phyloP scores from a whole-genome alignment of 2,329 filamentous ascomycete genomes.

The Dryadomyces sulphureus region DNA sequence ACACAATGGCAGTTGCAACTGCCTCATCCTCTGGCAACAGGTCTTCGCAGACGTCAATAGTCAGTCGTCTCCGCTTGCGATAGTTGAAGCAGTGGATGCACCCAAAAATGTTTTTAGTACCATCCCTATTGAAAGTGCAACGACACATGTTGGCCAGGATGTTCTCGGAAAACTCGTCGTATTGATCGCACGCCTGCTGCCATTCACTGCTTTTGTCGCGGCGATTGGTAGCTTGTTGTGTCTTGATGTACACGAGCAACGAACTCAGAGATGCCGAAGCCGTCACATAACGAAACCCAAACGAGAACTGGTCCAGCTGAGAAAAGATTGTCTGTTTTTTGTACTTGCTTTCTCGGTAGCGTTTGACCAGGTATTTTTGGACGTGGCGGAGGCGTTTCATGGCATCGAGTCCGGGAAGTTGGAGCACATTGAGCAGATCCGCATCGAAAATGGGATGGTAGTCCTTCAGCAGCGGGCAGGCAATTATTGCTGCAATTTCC shows the following conservation, averaged over 20 bases:
- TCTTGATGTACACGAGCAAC: no score
- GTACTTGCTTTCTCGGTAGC: constrained; percentile 15
- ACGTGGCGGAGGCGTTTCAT: constrained; percentile 35
- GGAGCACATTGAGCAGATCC: constrained; percentile 37
- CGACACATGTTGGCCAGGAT: constrained; percentile 19
- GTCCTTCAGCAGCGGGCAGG: constrained; percentile 30
- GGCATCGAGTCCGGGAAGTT: constrained; percentile 28
- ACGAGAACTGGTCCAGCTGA: constrained; percentile 23
- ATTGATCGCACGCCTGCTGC: constrained; percentile 16
- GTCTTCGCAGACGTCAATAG: constrained; percentile 24
- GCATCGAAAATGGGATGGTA: constrained; percentile 36
- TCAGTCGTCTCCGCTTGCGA: constrained; percentile 16
- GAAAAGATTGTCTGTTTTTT: constrained; percentile 32
- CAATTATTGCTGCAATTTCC: constrained; percentile 28
- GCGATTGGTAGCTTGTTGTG: constrained; percentile 7
- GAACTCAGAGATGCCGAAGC: no score
- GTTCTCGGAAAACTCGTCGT: constrained; percentile 17
- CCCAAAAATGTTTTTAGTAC: constrained; percentile 12
- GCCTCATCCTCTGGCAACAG: constrained; percentile 20
- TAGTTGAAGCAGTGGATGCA: constrained; percentile 23
- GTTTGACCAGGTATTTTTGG: constrained; percentile 30
- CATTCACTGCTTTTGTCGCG: constrained; percentile 21
- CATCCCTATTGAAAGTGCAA: constrained; percentile 13
- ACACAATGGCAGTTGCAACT: constrained; percentile 21
- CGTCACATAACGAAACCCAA: constrained; percentile 28